Base-by-base conservation (phyloP, 2,329 filamentous ascomycete species). In the Ophiocordyceps unilateralis region DNA sequence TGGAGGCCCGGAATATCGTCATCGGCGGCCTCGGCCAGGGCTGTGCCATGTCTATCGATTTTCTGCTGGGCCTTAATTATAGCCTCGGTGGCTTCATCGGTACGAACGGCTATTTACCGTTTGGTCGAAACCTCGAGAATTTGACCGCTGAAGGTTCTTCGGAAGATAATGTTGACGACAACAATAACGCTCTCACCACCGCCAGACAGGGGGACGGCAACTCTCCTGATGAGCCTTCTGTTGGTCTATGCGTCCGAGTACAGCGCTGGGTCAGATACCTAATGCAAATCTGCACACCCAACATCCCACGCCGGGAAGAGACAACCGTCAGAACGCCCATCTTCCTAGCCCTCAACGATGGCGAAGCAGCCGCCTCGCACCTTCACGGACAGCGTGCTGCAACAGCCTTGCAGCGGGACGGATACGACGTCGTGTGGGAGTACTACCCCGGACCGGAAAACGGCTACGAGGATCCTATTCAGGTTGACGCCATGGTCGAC, bases 21-120 rank as follows among this genome's bases (percentile, higher is more conserved):
- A 46, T 76, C 1, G 67, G 68, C 15, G 69, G 70, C 0, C 46
- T 74, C n/a, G 72, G 70, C 49, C 68, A 73, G 47, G 70, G 70
- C 0, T 72, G 66, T 48, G 70, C 69, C 1, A 63, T 65, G 49
- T 56, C 58, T 0, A 47, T 73, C 10, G 56, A 63, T 19, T 48
- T 61, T 2, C 50, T 71, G 19, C 51, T 76, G 2, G 57, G 54
- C 17, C 59, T 63, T n/a, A 55, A 54, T 9, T 50, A 49, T 41
- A 44, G 49, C 0, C 40, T 70, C 1, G 66, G 64, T 0, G 67
- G 61, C 1, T 67, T 64, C 43, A 48, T 71, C 32, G 67, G 68
- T 1, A 68, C 70, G 61, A 64, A 63, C 48, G 66, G 65, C 5
- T 70, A 58, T 52, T 48, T 70, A 1, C 62, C 66, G 1, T 69